Evolutionary conservation across 805 yeast species (phyloP).

Genomic region (Kazachstania psychrophila): DNA sequence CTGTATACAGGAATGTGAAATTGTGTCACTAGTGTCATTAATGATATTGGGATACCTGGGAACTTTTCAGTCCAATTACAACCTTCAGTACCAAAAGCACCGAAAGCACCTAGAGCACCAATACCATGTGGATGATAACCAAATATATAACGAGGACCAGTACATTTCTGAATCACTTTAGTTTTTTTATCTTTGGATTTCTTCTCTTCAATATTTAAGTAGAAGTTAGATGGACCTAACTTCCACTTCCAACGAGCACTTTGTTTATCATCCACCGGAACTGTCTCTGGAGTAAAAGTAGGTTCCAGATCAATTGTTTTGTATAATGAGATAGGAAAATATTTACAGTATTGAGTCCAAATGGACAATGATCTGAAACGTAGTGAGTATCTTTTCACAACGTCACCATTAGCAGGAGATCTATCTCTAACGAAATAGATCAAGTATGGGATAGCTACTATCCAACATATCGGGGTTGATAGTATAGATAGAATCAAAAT

Average conservation of each 20-base stretch:
- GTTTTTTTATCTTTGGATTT: too few species aligned
- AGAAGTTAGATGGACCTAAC: slow-evolving; percentile 16
- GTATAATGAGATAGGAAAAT: slow-evolving; percentile 70
- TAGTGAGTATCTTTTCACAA: slow-evolving; percentile 44
- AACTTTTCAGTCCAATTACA: slow-evolving; percentile 56
- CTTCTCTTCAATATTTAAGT: slow-evolving; percentile 6
- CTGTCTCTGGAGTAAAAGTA: slow-evolving; percentile 40
- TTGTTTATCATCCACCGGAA: background rate
- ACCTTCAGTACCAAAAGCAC: slow-evolving; percentile 76
- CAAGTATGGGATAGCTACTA: slow-evolving; percentile 53
- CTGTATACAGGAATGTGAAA: slow-evolving; percentile 78
- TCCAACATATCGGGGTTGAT: slow-evolving; percentile 60
- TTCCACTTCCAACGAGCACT: slow-evolving; percentile 7
- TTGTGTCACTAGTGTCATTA: slow-evolving; percentile 75
- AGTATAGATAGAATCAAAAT: slow-evolving; percentile 48
- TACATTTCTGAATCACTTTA: slow-evolving; percentile 23
- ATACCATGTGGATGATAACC: slow-evolving; percentile 97
- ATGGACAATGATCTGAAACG: slow-evolving; percentile 47
- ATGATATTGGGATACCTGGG: slow-evolving; percentile 75
- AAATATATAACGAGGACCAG: slow-evolving; percentile 75
- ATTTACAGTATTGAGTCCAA: slow-evolving; percentile 67
- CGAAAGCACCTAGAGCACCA: slow-evolving; percentile 83
- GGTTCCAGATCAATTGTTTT: slow-evolving; percentile 66
- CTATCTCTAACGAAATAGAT: slow-evolving; percentile 50
- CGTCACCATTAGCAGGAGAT: slow-evolving; percentile 69